Conservation (phyloP, 495 filamentous ascomycete species). For the Aspergillus panamensis region DNA sequence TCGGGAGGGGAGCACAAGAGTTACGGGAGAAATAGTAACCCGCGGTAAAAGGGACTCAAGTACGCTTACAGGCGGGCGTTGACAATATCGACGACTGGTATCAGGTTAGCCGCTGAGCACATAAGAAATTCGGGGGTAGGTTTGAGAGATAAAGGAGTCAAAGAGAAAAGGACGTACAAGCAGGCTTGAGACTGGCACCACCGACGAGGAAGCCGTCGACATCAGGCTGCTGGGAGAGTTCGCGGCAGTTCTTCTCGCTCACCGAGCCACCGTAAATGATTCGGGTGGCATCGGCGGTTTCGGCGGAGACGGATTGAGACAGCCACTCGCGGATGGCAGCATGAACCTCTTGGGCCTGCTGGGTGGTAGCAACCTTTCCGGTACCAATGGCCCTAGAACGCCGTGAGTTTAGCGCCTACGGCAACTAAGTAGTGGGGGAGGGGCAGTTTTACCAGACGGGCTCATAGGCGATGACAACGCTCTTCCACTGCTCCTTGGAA, state of each 20-base stretch:
- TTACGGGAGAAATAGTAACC: not conserved
- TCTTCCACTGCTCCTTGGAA: constrained; percentile 74
- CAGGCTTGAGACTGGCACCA: constrained; percentile 96
- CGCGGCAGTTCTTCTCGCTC: constrained; percentile 95
- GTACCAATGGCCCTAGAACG: constrained; percentile 78
- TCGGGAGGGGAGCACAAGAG: not conserved
- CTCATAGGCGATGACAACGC: constrained; percentile 97
- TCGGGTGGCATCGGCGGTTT: constrained; percentile 73
- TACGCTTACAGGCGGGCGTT: constrained; percentile 51
- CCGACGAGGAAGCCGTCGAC: constrained; percentile 99
- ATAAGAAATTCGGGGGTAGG: not conserved
- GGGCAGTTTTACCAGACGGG: constrained; percentile 74
- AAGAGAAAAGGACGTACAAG: constrained; percentile 64
- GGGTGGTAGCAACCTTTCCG: constrained; percentile 90
- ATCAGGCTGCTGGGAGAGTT: constrained; percentile 84
- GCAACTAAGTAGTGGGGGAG: not conserved
- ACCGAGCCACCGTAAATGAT: constrained; percentile 96
- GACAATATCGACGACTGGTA: constrained; percentile 63
- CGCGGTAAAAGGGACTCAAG: constrained; percentile 20
- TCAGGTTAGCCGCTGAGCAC: not conserved
- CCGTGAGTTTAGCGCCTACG: constrained; percentile 12
- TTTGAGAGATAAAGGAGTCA: not conserved
- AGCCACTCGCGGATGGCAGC: constrained; percentile 89
- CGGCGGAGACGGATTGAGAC: constrained; percentile 62
- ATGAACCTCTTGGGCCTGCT: constrained; percentile 95